A percentile compares a stretch with the other conserved stretches of the same genome.
Conservation (phyloP, 257 asterid genomes). For the Nyctanthes arbortristis region DNA sequence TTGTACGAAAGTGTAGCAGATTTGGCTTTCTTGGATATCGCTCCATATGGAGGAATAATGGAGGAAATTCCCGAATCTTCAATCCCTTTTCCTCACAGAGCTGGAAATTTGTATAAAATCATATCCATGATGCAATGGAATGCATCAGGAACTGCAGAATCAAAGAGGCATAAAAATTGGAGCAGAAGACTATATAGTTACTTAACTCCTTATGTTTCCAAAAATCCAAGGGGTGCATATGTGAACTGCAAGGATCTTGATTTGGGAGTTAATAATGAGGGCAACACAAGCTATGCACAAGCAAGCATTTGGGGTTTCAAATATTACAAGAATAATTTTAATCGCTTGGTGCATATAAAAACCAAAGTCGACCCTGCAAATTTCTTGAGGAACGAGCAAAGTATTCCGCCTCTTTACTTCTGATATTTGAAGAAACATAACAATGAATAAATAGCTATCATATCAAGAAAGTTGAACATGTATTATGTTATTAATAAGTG, state of each 20-base stretch:
- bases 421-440: too few relatives aligned
- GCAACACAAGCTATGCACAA: conserved; percentile 16
- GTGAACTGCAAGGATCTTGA: conserved; percentile 38
- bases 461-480: too few relatives aligned
- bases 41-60: conserved; percentile 38
- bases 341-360: not conserved
- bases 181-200: conserved; percentile 23
- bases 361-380: not conserved
- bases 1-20: conserved; percentile 21
- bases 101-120: conserved; percentile 25
- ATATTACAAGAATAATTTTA: not conserved
- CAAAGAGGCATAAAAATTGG: conserved; percentile 25
- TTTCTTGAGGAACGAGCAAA: not conserved
- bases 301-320: conserved; percentile 9
- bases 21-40: too few relatives aligned
- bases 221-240: conserved; percentile 33
- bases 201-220: conserved; percentile 27
- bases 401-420: not conserved
- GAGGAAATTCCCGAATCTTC: conserved; percentile 22
- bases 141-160: not conserved
- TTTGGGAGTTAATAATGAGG: conserved; percentile 29
- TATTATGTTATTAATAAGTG: too few relatives aligned
- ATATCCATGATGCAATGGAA: conserved; percentile 20
- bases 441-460: too few relatives aligned
- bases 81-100: conserved; percentile 35